Conservation (phyloP, 352 stramenopile species). For the Paralagenidium karlingii region DNA sequence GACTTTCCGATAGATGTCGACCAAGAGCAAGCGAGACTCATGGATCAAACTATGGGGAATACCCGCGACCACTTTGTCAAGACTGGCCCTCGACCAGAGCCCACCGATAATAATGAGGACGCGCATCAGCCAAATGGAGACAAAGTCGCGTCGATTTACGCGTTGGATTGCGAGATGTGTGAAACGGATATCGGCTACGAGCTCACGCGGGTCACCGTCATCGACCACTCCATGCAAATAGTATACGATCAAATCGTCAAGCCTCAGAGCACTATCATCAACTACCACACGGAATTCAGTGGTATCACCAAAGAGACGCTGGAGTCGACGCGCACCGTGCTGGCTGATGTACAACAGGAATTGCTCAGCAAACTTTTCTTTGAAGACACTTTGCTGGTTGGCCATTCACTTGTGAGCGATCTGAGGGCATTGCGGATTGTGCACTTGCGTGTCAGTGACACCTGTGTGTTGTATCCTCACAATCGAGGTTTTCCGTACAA, state of each 20-base stretch:
- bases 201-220: slow-evolving; percentile 70
- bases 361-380: slow-evolving; percentile 45
- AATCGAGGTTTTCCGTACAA: slow-evolving; percentile 71
- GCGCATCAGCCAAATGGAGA: slow-evolving; percentile 1
- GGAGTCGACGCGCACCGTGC: slow-evolving; percentile 26
- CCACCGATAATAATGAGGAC: not conserved
- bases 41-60: slow-evolving; percentile 25
- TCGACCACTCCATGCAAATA: slow-evolving; percentile 33
- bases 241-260: slow-evolving; percentile 80
- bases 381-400: slow-evolving; percentile 68
- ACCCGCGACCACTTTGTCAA: slow-evolving; percentile 43
- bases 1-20: slow-evolving; percentile 47
- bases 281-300: slow-evolving; percentile 84
- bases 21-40: slow-evolving; percentile 41
- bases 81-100: slow-evolving; percentile 19
- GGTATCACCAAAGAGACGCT: slow-evolving; percentile 78
- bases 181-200: slow-evolving; percentile 78
- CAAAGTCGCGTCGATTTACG: slow-evolving; percentile 28
- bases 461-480: slow-evolving; percentile 74
- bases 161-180: slow-evolving; percentile 86
- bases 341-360: slow-evolving; percentile 61
- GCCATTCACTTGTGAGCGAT: slow-evolving; percentile 81
- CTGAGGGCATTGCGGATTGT: slow-evolving; percentile 64
- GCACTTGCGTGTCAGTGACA: slow-evolving; percentile 60
- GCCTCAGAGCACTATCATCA: slow-evolving; percentile 74